These are phyloP conservation scores for Calvatia gigantea DNA, from an alignment of 768 basidiomycete species.

Conservation along the genomic window DNA sequence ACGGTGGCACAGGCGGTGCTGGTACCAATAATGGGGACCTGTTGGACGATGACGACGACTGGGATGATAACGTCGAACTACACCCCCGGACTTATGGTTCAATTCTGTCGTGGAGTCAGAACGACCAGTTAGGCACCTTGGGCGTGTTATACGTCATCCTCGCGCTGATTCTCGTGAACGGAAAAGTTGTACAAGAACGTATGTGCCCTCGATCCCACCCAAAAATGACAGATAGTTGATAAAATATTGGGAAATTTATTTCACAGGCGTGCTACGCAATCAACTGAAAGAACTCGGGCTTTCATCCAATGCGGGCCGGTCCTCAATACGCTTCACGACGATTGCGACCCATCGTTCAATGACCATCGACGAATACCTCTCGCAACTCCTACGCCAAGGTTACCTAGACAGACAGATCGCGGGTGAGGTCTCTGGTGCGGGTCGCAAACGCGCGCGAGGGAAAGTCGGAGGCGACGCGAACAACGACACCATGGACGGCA, in stretches of 20 bases:
- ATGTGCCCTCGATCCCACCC: conserved; percentile 23
- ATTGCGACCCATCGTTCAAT: conserved; percentile 48
- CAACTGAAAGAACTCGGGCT: conserved; percentile 71
- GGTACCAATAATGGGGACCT: conserved; percentile 2
- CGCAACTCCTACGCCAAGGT: conserved; percentile 59
- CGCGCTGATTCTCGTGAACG: conserved; percentile 79
- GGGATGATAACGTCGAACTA: conserved; percentile 38
- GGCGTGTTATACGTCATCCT: conserved; percentile 83
- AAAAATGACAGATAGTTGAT: not conserved
- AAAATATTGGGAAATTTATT: not conserved
- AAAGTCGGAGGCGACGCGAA: conserved; percentile 25
- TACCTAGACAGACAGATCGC: conserved; percentile 71
- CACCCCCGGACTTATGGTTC: conserved; percentile 55
- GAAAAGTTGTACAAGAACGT: conserved; percentile 75
- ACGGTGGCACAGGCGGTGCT: conserved; percentile 33
- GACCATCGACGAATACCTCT: conserved; percentile 65
- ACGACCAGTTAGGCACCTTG: conserved; percentile 62
- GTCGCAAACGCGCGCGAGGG: conserved; percentile 50
- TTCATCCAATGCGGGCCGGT: conserved; percentile 31
- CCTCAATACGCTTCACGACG: conserved; percentile 45
- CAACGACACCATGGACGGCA: conserved; percentile 32
- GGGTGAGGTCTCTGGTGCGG: conserved; percentile 46
- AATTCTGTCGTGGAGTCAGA: conserved; percentile 67
- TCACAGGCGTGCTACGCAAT: conserved; percentile 66
- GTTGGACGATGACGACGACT: conserved; percentile 29